Percentiles rank a stretch among this genome's conserved stretches.
These are phyloP conservation scores for Cladorrhinum sp. DNA, from an alignment of 2,329 filamentous ascomycete genomes.

Conservation along the genomic window DNA sequence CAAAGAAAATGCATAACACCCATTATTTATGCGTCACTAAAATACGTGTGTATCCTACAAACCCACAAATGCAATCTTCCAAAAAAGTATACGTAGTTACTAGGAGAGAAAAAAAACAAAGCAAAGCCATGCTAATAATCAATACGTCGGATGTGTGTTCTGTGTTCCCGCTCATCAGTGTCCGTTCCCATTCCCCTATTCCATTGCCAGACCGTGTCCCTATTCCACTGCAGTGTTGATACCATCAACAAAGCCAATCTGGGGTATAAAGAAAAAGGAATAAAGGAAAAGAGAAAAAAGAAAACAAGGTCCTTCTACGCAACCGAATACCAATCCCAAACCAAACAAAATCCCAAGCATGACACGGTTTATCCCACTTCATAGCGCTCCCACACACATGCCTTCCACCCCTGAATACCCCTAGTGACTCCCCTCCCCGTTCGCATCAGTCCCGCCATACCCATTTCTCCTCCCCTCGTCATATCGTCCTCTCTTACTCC, in stretches of 20 bases:
- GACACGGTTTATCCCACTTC: neutral
- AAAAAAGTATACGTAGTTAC: neutral
- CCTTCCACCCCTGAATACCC: neutral
- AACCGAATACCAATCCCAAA: neutral
- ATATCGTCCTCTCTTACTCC: neutral
- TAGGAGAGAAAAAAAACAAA: neutral
- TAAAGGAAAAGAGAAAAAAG: neutral
- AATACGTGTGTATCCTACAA: neutral
- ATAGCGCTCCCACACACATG: neutral
- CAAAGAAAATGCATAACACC: neutral
- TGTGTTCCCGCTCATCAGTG: neutral
- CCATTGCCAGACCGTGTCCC: neutral
- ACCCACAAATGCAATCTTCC: neutral
- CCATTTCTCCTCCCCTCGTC: slow-evolving; percentile 3
- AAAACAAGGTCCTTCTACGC: neutral
- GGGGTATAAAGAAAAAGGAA: slow-evolving; percentile 2
- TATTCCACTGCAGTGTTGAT: neutral
- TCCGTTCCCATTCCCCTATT: neutral
- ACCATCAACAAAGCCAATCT: neutral
- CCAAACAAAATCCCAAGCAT: neutral
- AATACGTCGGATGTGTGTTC: neutral
- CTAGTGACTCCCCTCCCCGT: neutral
- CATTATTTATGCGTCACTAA: too few species aligned
- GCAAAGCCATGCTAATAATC: neutral
- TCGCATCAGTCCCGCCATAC: slow-evolving; percentile 21